These are phyloP conservation scores for Saussurea involucrata DNA, from an alignment of 129 eudicot genomes.

Conservation along the genomic window DNA sequence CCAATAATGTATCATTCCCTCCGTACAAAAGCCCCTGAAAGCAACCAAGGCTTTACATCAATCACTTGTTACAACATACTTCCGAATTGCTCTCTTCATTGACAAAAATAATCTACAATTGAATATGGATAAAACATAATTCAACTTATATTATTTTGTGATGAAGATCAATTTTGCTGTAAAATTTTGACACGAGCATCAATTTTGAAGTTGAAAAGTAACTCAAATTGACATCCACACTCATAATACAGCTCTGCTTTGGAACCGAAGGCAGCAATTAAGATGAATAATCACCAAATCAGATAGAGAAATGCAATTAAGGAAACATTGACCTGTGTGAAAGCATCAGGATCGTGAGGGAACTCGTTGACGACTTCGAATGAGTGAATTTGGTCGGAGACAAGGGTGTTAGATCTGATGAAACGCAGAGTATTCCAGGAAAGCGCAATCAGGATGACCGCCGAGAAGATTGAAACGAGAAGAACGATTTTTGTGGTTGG, in stretches of 20 bases:
- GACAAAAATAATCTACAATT: background rate
- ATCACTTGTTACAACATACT: background rate
- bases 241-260: background rate
- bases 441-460: conserved; percentile 27
- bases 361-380: conserved; percentile 59
- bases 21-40: conserved; percentile 90
- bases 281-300: background rate
- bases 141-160: background rate
- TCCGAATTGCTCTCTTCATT: background rate
- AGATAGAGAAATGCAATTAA: background rate
- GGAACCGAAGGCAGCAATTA: background rate
- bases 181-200: background rate
- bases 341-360: conserved; percentile 83
- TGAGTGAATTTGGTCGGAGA: conserved; percentile 26
- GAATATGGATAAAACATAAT: background rate
- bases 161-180: too few species aligned
- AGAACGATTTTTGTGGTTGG: conserved; percentile 19
- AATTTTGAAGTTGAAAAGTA: background rate
- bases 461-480: conserved; percentile 27
- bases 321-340: conserved; percentile 62
- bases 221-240: background rate
- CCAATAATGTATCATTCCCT: conserved; percentile 76
- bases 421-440: conserved; percentile 37
- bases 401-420: conserved; percentile 14
- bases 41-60: conserved; percentile 6